These are phyloP conservation scores for Polygonum aviculare DNA, from an alignment of 148 eudicot species.

Conservation along the genomic window DNA sequence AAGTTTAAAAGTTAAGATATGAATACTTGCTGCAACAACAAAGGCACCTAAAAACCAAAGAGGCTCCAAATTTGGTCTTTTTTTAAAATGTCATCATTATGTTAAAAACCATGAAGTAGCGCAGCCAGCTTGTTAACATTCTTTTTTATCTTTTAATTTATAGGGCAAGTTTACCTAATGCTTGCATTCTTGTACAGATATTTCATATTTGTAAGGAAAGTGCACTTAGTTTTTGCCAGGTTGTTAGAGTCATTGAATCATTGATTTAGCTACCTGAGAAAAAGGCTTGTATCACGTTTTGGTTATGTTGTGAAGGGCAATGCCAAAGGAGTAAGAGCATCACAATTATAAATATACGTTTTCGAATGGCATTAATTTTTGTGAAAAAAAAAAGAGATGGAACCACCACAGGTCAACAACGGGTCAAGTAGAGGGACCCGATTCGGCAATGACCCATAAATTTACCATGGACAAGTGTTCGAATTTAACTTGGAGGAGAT, in stretches of 20 bases:
- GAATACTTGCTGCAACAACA: not conserved
- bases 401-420: too few relatives aligned
- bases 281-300: too few relatives aligned
- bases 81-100: not conserved
- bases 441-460: too few relatives aligned
- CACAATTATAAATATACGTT: too few relatives aligned
- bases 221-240: not conserved
- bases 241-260: not conserved
- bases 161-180: not conserved
- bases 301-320: too few relatives aligned
- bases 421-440: too few relatives aligned
- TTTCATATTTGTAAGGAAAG: not conserved
- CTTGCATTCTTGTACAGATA: not conserved
- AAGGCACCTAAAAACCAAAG: constrained; percentile 1
- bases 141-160: not conserved
- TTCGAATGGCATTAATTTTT: too few relatives aligned
- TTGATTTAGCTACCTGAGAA: too few relatives aligned
- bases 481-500: too few relatives aligned
- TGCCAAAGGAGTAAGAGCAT: too few relatives aligned
- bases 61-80: not conserved
- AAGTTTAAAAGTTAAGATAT: constrained; percentile 49
- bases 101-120: not conserved
- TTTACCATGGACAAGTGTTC: too few relatives aligned
- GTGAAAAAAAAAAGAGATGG: too few relatives aligned
- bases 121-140: not conserved